Conservation (phyloP, 495 filamentous ascomycete genomes). For the Parachaetomium inaequale region DNA sequence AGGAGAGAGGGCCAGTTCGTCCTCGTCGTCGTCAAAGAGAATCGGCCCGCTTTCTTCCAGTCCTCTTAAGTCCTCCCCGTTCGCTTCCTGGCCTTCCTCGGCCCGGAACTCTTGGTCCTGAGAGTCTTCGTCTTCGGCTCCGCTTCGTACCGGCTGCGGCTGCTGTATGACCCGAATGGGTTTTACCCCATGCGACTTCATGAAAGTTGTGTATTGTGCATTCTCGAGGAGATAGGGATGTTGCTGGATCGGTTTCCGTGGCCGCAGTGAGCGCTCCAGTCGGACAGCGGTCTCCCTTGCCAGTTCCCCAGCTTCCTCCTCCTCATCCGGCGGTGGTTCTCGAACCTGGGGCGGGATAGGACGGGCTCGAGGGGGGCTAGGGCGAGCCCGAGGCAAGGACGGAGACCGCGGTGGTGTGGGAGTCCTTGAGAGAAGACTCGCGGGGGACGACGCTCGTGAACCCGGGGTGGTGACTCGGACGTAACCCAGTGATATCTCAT, state of each 20-base stretch:
- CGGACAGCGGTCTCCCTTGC: conserved; percentile 23
- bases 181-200: conserved; percentile 60
- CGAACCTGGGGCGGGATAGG: not conserved
- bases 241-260: conserved; percentile 70
- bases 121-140: conserved; percentile 40
- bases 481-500: conserved; percentile 22
- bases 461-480: conserved; percentile 8
- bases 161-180: conserved; percentile 53
- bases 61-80: conserved; percentile 16
- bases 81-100: conserved; percentile 48
- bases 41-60: conserved; percentile 30
- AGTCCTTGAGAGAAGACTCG: conserved; percentile 19
- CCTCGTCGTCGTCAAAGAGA: conserved; percentile 24
- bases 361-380: not conserved
- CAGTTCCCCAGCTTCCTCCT: conserved; percentile 20
- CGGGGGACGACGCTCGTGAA: conserved; percentile 15
- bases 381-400: conserved; percentile 4
- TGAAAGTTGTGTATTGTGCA: conserved; percentile 58
- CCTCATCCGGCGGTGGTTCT: not conserved
- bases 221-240: conserved; percentile 69
- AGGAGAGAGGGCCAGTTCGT: conserved; percentile 33
- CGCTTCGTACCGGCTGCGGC: conserved; percentile 28
- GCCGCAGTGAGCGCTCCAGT: conserved; percentile 51
- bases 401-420: conserved; percentile 15
- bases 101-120: conserved; percentile 48